phyloP scores from a whole-genome alignment of 2,329 filamentous ascomycete species.

The Ophiostoma australiae region DNA sequence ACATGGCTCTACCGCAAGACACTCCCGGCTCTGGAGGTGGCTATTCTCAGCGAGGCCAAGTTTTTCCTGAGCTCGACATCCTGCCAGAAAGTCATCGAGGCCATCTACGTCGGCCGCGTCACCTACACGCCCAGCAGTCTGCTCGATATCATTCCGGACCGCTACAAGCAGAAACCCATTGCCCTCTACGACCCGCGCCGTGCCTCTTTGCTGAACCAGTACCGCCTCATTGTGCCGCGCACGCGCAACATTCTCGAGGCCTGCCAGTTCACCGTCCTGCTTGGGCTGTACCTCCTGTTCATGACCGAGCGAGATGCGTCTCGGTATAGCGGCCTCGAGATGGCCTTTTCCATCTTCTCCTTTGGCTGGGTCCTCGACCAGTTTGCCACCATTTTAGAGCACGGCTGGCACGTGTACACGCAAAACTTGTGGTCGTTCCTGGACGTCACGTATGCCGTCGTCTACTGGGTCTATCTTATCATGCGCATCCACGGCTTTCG shows the following conservation, averaged over 20 bases:
- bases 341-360: slow-evolving; percentile 66
- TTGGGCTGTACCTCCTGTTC: slow-evolving; percentile 64
- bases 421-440: slow-evolving; percentile 87
- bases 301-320: slow-evolving; percentile 65
- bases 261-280: slow-evolving; percentile 64
- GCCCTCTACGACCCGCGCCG: slow-evolving; percentile 72
- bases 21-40: slow-evolving; percentile 73
- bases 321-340: slow-evolving; percentile 53
- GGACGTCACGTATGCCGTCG: slow-evolving; percentile 69
- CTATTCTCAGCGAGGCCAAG: slow-evolving; percentile 78
- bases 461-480: slow-evolving; percentile 64
- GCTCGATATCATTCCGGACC: slow-evolving; percentile 77
- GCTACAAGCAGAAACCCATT: slow-evolving; percentile 79
- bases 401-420: slow-evolving; percentile 72
- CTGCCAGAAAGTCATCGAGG: slow-evolving; percentile 75
- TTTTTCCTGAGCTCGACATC: slow-evolving; percentile 70
- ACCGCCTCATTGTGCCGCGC: slow-evolving; percentile 74
- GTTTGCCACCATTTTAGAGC: slow-evolving; percentile 69
- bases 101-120: slow-evolving; percentile 74
- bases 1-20: slow-evolving; percentile 52
- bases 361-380: slow-evolving; percentile 77
- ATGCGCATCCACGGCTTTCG: slow-evolving; percentile 62
- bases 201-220: slow-evolving; percentile 75
- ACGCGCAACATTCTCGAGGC: slow-evolving; percentile 72
- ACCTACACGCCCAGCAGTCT: slow-evolving; percentile 79